Evolutionary conservation across 805 yeast genomes (phyloP).

Genomic region (Candida chilensis): DNA sequence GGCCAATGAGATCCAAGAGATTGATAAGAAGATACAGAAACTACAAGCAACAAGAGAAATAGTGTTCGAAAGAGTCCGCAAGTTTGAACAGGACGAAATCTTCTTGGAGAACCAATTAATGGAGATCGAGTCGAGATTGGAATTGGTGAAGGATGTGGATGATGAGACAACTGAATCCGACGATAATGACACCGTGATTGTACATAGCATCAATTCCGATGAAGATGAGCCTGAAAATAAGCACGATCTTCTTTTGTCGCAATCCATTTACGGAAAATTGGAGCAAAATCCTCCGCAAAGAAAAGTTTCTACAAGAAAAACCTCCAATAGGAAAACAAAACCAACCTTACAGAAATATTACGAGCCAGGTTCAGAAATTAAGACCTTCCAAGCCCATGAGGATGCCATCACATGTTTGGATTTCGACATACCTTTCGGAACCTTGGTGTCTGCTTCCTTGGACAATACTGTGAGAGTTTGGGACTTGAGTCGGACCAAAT

Average conservation of each 20-base stretch:
- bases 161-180: slow-evolving; percentile 1
- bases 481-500: slow-evolving; percentile 58
- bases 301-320: slow-evolving; percentile 13
- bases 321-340: slow-evolving; percentile 36
- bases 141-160: slow-evolving; percentile 29
- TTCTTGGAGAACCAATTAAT: slow-evolving; percentile 38
- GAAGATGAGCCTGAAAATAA: slow-evolving; percentile 7
- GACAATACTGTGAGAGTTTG: slow-evolving; percentile 78
- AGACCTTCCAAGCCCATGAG: slow-evolving; percentile 40
- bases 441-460: slow-evolving; percentile 65
- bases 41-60: slow-evolving; percentile 40
- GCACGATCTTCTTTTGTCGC: slow-evolving; percentile 20
- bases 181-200: slow-evolving; percentile 3
- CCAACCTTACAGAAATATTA: slow-evolving; percentile 62
- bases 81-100: slow-evolving; percentile 53
- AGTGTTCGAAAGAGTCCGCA: slow-evolving; percentile 50
- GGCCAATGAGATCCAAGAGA: slow-evolving; percentile 53
- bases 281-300: slow-evolving; percentile 18
- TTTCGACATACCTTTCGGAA: slow-evolving; percentile 69
- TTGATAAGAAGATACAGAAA: slow-evolving; percentile 47
- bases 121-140: slow-evolving; percentile 33
- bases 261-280: slow-evolving; percentile 34
- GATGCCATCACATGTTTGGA: slow-evolving; percentile 49
- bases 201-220: no score
- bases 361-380: slow-evolving; percentile 46